Evolutionary conservation across 495 filamentous ascomycete genomes (phyloP), one percentile per base, ranked within the genome.

Genomic region (Wilcoxina mikolae): DNA sequence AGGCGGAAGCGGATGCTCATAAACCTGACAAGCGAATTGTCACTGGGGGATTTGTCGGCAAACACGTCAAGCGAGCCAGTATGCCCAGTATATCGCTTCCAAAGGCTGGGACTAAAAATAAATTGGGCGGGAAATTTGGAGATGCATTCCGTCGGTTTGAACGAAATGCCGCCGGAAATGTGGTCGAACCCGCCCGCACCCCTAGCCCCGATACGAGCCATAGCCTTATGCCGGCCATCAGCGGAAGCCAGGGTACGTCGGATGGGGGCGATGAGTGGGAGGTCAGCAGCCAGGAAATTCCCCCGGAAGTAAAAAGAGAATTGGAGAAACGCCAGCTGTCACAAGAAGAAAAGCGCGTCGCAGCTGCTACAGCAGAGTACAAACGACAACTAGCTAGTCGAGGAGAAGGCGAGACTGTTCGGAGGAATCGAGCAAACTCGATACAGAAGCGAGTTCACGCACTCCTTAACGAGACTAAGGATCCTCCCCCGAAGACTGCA

Each of bases 61-160:
- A 84, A 56, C 86, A 94, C 61, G 69, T 68, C 43, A 95, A 95
- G 64, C 82, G 87, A 29, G 74, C 83, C 20, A 94, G 86, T 65
- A 73, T 98, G 52, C 81, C 83, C 12, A 87, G 81, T 0, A 72
- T 91, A 26, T 81, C 84, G 3, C 71, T 83, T 12, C 59, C 64
- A 0, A 26, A 59, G 24, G 76, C 79, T 1, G 83, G 84, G 26
- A 83, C 85, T 53, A 95, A 94, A 68, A 85, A 77, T n/a, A 76
- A 94, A 35, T 74, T 98, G 23, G 82, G 82, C 24, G 86, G 89
- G 5, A 87, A 84, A 66, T 95, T 98, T 68, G 88, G 93, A 1
- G 93, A 95, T 51, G 90, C 93, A 3, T 96, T 98, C 72, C 83
- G 89, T 57, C 78, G 85, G 3, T 98, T 98, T 60, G 91, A 98